phyloP scores from a whole-genome alignment of 2,329 filamentous ascomycete species.

The Scedosporium dehoogii region DNA sequence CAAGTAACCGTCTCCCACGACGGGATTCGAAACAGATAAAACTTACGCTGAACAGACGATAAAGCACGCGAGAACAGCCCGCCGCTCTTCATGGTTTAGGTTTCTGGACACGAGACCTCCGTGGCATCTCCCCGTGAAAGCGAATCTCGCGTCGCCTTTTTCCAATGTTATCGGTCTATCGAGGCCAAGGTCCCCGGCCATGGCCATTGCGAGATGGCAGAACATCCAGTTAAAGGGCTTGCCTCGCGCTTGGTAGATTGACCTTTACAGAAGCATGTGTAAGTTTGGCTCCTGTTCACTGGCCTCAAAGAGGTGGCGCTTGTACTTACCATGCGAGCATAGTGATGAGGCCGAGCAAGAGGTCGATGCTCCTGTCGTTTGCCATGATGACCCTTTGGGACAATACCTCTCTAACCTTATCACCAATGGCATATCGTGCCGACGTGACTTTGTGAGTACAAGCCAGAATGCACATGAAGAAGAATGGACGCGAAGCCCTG shows the following conservation, averaged over 20 bases:
- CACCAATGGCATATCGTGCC: conserved; percentile 28
- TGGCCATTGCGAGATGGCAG: conserved; percentile 29
- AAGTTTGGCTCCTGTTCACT: no score
- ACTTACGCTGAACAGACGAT: conserved; percentile 25
- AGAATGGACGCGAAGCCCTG: conserved; percentile 30
- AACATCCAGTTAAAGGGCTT: conserved; percentile 36
- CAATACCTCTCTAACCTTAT: conserved; percentile 31
- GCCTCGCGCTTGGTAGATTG: not conserved
- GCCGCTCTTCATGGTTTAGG: conserved; percentile 30
- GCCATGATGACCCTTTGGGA: conserved; percentile 36
- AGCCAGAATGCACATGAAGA: conserved; percentile 40
- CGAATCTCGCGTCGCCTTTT: conserved; percentile 17
- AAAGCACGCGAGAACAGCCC: conserved; percentile 38
- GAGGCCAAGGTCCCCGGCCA: conserved; percentile 37
- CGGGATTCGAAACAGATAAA: not conserved
- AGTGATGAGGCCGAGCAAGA: conserved; percentile 39
- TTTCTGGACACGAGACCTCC: not conserved
- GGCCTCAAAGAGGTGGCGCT: no score
- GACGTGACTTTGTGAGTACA: conserved; percentile 30
- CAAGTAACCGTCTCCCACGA: no score
- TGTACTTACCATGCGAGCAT: conserved; percentile 31
- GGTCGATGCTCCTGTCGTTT: conserved; percentile 38
- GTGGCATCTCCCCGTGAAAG: conserved; percentile 8
- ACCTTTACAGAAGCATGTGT: not conserved
- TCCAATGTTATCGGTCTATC: conserved; percentile 26